phyloP scores from a whole-genome alignment of 768 basidiomycete species.

The Boletus insuetus region DNA sequence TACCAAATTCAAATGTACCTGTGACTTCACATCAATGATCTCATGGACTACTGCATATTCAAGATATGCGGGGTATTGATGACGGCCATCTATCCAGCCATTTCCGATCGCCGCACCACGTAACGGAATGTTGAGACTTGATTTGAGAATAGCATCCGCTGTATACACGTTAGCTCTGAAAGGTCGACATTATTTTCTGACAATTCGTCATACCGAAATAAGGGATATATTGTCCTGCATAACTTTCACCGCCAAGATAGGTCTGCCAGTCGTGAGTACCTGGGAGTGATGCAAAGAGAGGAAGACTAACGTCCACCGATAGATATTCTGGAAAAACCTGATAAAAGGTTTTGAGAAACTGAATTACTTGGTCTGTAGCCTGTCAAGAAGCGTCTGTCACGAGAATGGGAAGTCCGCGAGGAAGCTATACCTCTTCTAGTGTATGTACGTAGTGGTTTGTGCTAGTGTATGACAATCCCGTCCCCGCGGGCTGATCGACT shows the following conservation, averaged over 20 bases:
- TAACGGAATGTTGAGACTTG: constrained; percentile 58
- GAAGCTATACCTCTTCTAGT: constrained; percentile 55
- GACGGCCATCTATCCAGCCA: constrained; percentile 91
- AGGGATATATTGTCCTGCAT: constrained; percentile 96
- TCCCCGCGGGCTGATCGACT: constrained; percentile 99
- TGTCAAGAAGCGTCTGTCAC: constrained; percentile 28
- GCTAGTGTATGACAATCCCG: constrained; percentile 87
- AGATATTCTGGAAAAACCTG: constrained; percentile 85
- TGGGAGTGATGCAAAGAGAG: background rate
- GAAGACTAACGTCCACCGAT: constrained; percentile 73
- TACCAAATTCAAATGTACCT: constrained; percentile 41
- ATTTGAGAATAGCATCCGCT: constrained; percentile 78
- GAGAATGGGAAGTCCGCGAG: background rate
- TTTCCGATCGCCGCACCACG: constrained; percentile 91
- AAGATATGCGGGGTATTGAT: constrained; percentile 87
- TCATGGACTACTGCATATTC: constrained; percentile 83
- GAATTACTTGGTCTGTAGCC: constrained; percentile 75
- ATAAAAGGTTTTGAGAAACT: constrained; percentile 89
- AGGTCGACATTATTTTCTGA: background rate
- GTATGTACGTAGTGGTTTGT: constrained; percentile 85
- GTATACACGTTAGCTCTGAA: constrained; percentile 7
- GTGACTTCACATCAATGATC: constrained; percentile 67
- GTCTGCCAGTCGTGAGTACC: constrained; percentile 54
- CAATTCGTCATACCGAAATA: constrained; percentile 65
- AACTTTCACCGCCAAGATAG: constrained; percentile 94